Evolutionary conservation across 805 yeast species (phyloP).

Genomic region (Metschnikowia shivogae): DNA sequence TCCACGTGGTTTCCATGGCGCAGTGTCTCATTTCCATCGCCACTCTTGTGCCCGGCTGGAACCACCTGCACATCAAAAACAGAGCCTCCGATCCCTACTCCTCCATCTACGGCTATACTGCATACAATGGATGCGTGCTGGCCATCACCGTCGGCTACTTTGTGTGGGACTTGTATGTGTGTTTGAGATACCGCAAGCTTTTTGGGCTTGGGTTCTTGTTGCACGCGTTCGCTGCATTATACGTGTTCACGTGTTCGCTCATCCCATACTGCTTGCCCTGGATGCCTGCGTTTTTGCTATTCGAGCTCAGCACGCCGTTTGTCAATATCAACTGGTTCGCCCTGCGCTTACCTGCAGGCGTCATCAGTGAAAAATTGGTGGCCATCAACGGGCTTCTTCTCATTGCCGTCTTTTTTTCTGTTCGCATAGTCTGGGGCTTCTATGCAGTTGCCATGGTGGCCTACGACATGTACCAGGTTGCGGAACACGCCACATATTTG

Average conservation of each 20-base stretch:
- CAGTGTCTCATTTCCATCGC: conserved; percentile 68
- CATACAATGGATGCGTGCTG: conserved; percentile 70
- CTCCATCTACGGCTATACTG: conserved; percentile 60
- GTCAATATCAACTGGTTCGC: conserved; percentile 93
- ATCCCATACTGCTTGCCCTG: conserved; percentile 76
- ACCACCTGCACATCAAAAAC: conserved; percentile 45
- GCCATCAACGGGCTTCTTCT: conserved; percentile 69
- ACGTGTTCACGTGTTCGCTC: conserved; percentile 62
- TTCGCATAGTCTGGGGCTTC: conserved; percentile 85
- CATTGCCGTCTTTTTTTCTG: conserved; percentile 65
- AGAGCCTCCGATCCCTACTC: conserved; percentile 37
- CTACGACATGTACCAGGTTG: conserved; percentile 42
- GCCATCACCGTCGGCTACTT: conserved; percentile 82
- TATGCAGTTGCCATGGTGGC: conserved; percentile 56
- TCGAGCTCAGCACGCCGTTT: conserved; percentile 90
- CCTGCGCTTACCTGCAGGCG: conserved; percentile 65
- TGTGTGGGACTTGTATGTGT: conserved; percentile 80
- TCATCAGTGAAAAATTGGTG: conserved; percentile 51
- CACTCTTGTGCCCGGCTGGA: conserved; percentile 60
- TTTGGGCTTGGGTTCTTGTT: conserved; percentile 80
- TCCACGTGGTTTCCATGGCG: conserved; percentile 84
- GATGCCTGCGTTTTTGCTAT: conserved; percentile 77
- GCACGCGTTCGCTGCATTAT: conserved; percentile 80
- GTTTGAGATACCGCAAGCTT: conserved; percentile 54
- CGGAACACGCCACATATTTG: conserved; percentile 42